These are phyloP conservation scores for Wickerhamiella azyma DNA, from an alignment of 805 yeast species.

Conservation along the genomic window DNA sequence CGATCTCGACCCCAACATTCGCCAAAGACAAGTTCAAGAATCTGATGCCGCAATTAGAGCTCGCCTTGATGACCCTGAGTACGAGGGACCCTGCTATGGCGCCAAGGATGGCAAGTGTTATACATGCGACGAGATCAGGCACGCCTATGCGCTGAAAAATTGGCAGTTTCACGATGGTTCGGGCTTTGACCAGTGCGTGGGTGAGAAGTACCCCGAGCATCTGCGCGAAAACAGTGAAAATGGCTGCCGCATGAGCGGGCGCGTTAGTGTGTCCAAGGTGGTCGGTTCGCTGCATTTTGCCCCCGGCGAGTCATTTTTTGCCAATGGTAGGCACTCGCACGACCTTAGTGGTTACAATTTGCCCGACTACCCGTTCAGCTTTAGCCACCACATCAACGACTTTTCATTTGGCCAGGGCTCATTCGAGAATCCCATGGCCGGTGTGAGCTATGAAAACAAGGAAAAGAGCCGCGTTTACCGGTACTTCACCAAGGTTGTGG, in stretches of 20 bases:
- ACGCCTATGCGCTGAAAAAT: conserved; percentile 59
- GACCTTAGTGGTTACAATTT: conserved; percentile 62
- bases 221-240: conserved; percentile 50
- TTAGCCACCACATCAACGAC: conserved; percentile 67
- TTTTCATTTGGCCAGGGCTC: conserved; percentile 66
- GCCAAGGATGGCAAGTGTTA: conserved; percentile 69
- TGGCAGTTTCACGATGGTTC: conserved; percentile 91
- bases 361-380: conserved; percentile 44
- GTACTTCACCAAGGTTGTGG: conserved; percentile 79
- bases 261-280: conserved; percentile 66
- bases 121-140: conserved; percentile 65
- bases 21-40: conserved; percentile 30
- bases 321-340: conserved; percentile 52
- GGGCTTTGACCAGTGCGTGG: conserved; percentile 79
- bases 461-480: conserved; percentile 51
- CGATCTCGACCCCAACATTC: conserved; percentile 30
- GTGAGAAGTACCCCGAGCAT: conserved; percentile 65
- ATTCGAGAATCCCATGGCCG: conserved; percentile 59
- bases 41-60: conserved; percentile 21
- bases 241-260: conserved; percentile 81
- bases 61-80: conserved; percentile 28
- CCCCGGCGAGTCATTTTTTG: conserved; percentile 69
- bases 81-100: conserved; percentile 90
- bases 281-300: conserved; percentile 91
- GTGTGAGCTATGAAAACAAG: conserved; percentile 28